Evolutionary conservation across 371 early-diverging fungal genomes (phyloP), one percentile per base, ranked within the genome.

Genomic region (Circinella minor): DNA sequence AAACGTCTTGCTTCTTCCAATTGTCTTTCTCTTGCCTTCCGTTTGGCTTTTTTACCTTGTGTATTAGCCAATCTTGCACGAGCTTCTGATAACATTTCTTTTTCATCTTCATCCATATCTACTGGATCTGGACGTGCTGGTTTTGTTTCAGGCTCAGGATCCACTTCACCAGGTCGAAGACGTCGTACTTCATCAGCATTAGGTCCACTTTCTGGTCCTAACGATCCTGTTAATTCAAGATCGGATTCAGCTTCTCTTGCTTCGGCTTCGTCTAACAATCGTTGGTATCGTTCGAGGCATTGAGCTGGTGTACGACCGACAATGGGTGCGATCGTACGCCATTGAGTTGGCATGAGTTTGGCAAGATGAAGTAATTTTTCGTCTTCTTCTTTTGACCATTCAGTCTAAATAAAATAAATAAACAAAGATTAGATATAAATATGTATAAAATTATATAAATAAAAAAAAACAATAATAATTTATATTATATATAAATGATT

Each of bases 61-160:
- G 98, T 98, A 76, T 99, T 99, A 51, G 99, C 99, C 66, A 99
- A 82, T 79, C 99, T 90, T 17, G 99, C 99, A 68, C 99, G 91
- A 7, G 99, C 98, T 81, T 99, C 98, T 4, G 96, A 95, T 36
- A 98, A 85, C 98, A 98, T 98, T 77, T 98, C 98, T 86, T 98
- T 98, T 81, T 98, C 99, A 79, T 98, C 99, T 77, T 98, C 98
- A 71, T 99, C 98, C 99, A 98, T 97, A 77, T 99, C 99, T 1
- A 99, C 94, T 9, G 99, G 97, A 83, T 99, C 99, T 4, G 99
- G 99, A 17, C 98, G 87, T 2, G 99, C 99, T 14, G 99, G 96
- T 71, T 96, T 96, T 2, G 94, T 89, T 80, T 98, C 99, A 17
- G 98, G 99, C 70, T 96, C 95, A 8, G 98, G 98, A 77, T 98